Conservation (phyloP, 352 stramenopile genomes). For the Globisporangium abappressorium region DNA sequence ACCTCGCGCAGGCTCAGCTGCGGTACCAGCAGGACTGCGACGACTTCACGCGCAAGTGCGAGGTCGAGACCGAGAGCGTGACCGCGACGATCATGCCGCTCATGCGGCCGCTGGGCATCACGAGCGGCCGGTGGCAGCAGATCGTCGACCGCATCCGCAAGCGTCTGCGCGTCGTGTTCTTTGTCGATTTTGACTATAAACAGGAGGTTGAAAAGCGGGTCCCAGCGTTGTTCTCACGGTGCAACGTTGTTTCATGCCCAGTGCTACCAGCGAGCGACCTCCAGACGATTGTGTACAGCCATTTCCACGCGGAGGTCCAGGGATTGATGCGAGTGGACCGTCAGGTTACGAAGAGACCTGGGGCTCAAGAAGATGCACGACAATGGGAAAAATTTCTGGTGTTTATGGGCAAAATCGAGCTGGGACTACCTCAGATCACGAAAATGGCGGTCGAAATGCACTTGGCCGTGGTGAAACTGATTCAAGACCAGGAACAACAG, state of each 20-base stretch:
- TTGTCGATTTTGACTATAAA: conserved; percentile 32
- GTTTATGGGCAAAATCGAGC: conserved; percentile 24
- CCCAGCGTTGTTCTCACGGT: conserved; percentile 35
- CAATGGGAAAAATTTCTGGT: conserved; percentile 16
- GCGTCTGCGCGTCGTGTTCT: conserved; percentile 43
- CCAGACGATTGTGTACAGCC: conserved; percentile 34
- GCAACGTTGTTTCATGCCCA: conserved; percentile 30
- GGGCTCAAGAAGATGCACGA: neutral
- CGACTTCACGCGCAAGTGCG: conserved; percentile 46
- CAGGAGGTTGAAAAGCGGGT: conserved; percentile 1
- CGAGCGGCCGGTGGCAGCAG: conserved; percentile 66
- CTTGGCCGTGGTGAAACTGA: conserved; percentile 2
- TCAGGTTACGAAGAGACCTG: neutral
- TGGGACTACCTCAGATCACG: conserved; percentile 21
- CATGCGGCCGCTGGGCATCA: conserved; percentile 64
- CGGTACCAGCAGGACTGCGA: conserved; percentile 63
- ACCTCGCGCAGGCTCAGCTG: conserved; percentile 38
- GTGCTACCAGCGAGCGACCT: conserved; percentile 26
- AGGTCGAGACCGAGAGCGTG: conserved; percentile 73
- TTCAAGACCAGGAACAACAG: neutral
- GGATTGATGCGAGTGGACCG: conserved; percentile 14
- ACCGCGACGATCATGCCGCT: conserved; percentile 74
- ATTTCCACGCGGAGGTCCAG: conserved; percentile 44
- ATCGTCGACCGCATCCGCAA: conserved; percentile 53
- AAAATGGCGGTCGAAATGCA: conserved; percentile 28